Conservation (phyloP, 257 asterid genomes). For the Solanum arcanum region DNA sequence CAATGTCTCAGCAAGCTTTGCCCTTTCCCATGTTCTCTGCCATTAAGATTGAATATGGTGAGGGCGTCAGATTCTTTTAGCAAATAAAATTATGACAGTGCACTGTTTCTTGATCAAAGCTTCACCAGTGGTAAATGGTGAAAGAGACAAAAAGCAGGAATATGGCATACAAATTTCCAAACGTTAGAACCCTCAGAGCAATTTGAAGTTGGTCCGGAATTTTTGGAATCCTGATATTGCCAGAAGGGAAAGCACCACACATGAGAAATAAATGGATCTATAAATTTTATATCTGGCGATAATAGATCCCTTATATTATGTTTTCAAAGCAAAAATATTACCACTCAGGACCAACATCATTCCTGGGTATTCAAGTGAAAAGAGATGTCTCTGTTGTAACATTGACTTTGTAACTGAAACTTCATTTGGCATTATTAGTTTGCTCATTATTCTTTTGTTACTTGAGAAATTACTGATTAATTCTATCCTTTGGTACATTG, state of each 20-base stretch:
- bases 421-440: background rate
- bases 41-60: background rate
- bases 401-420: background rate
- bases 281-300: background rate
- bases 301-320: background rate
- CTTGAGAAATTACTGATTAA: background rate
- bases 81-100: background rate
- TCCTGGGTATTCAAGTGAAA: background rate
- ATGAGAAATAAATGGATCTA: background rate
- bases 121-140: background rate
- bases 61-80: background rate
- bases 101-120: background rate
- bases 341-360: background rate
- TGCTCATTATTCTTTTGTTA: background rate
- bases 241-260: background rate
- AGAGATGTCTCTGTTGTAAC: background rate
- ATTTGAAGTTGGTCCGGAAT: background rate
- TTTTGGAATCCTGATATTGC: background rate
- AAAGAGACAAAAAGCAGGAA: background rate
- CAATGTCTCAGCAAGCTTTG: conserved; percentile 63
- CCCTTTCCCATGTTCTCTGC: conserved; percentile 99
- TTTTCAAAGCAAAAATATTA: background rate
- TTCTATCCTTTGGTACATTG: background rate
- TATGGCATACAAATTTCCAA: background rate
- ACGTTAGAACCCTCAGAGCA: background rate